Evolutionary conservation across 345 rosid species (phyloP).

Genomic region (Punica granatum): DNA sequence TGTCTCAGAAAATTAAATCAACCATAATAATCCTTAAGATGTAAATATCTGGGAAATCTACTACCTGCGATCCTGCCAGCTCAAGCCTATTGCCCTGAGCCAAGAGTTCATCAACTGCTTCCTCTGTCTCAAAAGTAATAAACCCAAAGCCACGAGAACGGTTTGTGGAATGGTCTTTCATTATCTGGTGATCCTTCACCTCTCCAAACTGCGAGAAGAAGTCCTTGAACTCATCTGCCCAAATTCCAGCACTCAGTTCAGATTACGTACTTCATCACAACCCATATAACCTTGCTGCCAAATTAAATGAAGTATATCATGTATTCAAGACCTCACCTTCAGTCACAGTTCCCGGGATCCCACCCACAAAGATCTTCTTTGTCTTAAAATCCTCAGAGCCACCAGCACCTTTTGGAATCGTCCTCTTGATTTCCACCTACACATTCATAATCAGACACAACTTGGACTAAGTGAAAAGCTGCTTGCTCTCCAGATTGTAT

Average conservation of each 20-base stretch:
- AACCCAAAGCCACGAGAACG: constrained; percentile 86
- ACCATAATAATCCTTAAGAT: no score
- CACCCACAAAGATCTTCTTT: constrained; percentile 95
- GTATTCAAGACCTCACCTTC: constrained; percentile 43
- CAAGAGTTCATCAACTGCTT: constrained; percentile 63
- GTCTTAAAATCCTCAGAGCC: constrained; percentile 79
- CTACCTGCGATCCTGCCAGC: constrained; percentile 57
- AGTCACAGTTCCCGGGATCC: constrained; percentile 70
- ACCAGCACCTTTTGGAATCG: constrained; percentile 80
- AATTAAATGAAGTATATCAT: neutral
- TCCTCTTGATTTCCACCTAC: constrained; percentile 90
- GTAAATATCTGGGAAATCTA: neutral
- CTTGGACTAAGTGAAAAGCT: neutral
- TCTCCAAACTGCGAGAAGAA: constrained; percentile 67
- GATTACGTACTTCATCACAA: neutral
- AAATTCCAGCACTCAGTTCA: neutral
- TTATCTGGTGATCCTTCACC: constrained; percentile 63
- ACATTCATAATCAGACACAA: constrained; percentile 10
- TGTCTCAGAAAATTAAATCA: no score
- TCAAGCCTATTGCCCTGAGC: constrained; percentile 62
- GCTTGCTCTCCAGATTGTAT: no score
- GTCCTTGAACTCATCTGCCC: constrained; percentile 68
- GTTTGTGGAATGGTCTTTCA: constrained; percentile 64
- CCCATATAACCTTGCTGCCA: neutral
- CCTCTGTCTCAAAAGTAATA: constrained; percentile 58